phyloP scores from a whole-genome alignment of 148 eudicot species.

The Heliamphora exappendiculata region DNA sequence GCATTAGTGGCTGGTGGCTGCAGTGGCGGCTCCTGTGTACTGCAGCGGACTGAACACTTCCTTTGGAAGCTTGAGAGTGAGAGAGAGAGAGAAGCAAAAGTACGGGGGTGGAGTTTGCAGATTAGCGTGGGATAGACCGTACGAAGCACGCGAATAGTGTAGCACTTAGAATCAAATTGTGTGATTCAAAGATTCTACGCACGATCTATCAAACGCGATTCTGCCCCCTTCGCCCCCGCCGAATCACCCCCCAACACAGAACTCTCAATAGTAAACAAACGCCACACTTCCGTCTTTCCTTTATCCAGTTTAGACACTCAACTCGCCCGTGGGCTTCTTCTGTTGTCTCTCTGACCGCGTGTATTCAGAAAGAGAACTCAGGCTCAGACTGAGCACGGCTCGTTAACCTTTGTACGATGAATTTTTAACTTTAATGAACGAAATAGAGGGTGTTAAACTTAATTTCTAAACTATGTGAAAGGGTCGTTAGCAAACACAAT shows the following conservation, averaged over 20 bases:
- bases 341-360: not conserved
- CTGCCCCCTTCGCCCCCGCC: constrained; percentile 38
- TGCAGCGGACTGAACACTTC: constrained; percentile 6
- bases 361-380: too few species aligned
- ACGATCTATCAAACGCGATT: constrained; percentile 85
- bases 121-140: constrained; percentile 83
- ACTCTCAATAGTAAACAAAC: not conserved
- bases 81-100: not conserved
- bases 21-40: not conserved
- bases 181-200: constrained; percentile 63
- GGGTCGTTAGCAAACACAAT: too few species aligned
- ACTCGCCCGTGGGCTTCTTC: not conserved
- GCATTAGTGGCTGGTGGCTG: not conserved
- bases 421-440: too few species aligned
- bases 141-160: constrained; percentile 70
- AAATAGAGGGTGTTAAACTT: too few species aligned
- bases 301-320: not conserved
- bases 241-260: not conserved
- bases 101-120: constrained; percentile 32
- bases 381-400: too few species aligned
- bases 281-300: not conserved
- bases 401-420: too few species aligned
- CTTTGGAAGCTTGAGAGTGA: not conserved
- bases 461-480: too few species aligned
- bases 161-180: constrained; percentile 31